These are phyloP conservation scores for Scutellaria baicalensis DNA, from an alignment of 257 asterid genomes.

Conservation along the genomic window DNA sequence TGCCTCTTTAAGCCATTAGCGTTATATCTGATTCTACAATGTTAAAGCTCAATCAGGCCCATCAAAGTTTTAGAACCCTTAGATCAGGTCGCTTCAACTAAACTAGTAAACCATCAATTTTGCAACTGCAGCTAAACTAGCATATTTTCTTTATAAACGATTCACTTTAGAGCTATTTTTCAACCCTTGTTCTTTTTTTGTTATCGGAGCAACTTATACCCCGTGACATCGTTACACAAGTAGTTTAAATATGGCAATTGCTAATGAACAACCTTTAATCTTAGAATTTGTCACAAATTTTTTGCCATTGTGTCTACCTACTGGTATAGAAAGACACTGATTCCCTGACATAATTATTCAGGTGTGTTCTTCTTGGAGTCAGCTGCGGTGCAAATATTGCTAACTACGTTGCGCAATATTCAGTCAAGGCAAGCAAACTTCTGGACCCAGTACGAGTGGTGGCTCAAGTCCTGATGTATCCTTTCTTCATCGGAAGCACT, in stretches of 20 bases:
- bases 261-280: neutral
- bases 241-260: neutral
- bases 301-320: neutral
- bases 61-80: neutral
- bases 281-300: neutral
- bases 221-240: neutral
- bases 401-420: conserved; percentile 47
- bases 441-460: conserved; percentile 70
- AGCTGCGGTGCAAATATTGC: conserved; percentile 84
- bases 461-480: conserved; percentile 85
- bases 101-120: neutral
- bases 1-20: neutral
- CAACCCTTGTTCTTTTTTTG: neutral
- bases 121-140: neutral
- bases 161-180: neutral
- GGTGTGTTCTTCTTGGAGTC: conserved; percentile 88
- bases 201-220: too few relatives aligned
- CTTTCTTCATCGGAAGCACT: conserved; percentile 67
- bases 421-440: conserved; percentile 47
- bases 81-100: neutral
- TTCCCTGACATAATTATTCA: conserved; percentile 12
- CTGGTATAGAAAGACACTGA: conserved; percentile 7
- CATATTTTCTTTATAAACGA: neutral
- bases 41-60: neutral
- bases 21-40: neutral